These are phyloP conservation scores for Nicotiana tomentosiformis DNA, from an alignment of 257 asterid genomes.

Conservation along the genomic window DNA sequence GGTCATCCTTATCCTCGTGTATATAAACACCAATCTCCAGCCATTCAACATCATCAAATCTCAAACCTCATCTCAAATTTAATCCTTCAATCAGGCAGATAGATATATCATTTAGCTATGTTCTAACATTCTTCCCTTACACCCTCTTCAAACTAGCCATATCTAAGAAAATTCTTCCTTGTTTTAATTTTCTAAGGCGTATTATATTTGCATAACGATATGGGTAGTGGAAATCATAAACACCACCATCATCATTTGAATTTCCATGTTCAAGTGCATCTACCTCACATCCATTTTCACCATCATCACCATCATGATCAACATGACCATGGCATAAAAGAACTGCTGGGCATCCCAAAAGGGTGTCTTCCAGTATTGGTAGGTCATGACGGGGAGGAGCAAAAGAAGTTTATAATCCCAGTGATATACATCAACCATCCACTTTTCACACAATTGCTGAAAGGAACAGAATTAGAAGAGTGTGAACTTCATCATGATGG, in stretches of 20 bases:
- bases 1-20: background rate
- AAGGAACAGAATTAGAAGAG: slow-evolving; percentile 35
- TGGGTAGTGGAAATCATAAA: slow-evolving; percentile 3
- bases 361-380: slow-evolving; percentile 42
- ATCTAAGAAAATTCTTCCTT: background rate
- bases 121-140: background rate
- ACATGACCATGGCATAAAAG: slow-evolving; percentile 5
- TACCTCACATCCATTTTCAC: slow-evolving; percentile 9
- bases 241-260: slow-evolving; percentile 5
- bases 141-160: background rate
- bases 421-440: slow-evolving; percentile 40
- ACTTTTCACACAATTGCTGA: slow-evolving; percentile 26
- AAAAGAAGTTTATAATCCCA: slow-evolving; percentile 34
- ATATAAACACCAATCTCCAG: background rate
- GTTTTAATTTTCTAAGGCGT: background rate
- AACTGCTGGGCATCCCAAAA: slow-evolving; percentile 21
- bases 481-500: slow-evolving; percentile 39
- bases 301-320: slow-evolving; percentile 1
- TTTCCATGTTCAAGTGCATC: slow-evolving; percentile 2
- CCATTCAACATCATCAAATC: background rate
- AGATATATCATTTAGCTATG: background rate
- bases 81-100: background rate
- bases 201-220: background rate
- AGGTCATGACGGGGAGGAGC: slow-evolving; percentile 31
- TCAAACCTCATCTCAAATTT: background rate